Evolutionary conservation across 768 basidiomycete genomes (phyloP).

Genomic region (Cystofilobasidium macerans): DNA sequence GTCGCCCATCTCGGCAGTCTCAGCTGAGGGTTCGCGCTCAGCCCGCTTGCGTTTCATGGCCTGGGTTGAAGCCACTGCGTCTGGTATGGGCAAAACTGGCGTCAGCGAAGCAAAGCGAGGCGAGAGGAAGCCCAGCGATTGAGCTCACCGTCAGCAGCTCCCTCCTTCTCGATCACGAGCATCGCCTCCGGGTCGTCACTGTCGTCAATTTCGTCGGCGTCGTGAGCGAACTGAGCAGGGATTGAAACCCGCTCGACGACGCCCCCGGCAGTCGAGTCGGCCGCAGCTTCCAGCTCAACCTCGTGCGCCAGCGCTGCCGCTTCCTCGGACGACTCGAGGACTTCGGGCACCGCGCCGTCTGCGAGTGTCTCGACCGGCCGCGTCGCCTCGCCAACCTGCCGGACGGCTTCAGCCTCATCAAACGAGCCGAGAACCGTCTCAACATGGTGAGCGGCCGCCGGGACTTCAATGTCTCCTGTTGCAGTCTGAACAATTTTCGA

Average conservation of each 20-base stretch:
- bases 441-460: not conserved
- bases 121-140: not conserved
- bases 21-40: not conserved
- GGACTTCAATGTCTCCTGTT: constrained; percentile 14
- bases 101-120: not conserved
- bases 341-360: not conserved
- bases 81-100: not conserved
- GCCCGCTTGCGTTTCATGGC: not conserved
- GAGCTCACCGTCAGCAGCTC: not conserved
- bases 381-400: not conserved
- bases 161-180: not conserved
- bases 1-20: not conserved
- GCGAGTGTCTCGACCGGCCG: no score
- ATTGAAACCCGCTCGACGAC: constrained; percentile 18
- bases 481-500: constrained; percentile 17
- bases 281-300: constrained; percentile 8
- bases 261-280: not conserved
- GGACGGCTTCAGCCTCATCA: not conserved
- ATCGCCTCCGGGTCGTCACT: not conserved
- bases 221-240: constrained; percentile 1
- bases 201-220: not conserved
- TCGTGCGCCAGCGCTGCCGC: not conserved
- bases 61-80: no score
- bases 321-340: not conserved
- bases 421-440: constrained; percentile 8